These are phyloP conservation scores for Pholiota adiposa DNA, from an alignment of 1,284 basidiomycete genomes.

Conservation along the genomic window DNA sequence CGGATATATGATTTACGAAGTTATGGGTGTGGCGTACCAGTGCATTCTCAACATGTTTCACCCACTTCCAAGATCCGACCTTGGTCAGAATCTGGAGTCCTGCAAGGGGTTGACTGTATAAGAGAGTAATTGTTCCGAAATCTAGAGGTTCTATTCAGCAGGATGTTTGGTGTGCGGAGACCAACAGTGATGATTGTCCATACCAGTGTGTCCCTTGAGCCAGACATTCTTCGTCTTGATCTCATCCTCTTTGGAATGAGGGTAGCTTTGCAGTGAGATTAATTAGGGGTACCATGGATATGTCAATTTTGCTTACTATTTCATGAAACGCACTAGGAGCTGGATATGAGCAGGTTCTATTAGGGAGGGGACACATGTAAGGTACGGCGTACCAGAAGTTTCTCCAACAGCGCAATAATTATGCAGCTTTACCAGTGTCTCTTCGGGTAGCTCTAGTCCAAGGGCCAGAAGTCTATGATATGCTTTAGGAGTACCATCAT, in stretches of 20 bases:
- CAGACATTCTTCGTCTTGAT: too few species aligned
- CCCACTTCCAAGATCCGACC: slow-evolving; percentile 61
- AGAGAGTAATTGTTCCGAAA: slow-evolving; percentile 59
- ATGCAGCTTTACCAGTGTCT: too few species aligned
- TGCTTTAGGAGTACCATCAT: slow-evolving; percentile 51
- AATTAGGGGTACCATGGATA: too few species aligned
- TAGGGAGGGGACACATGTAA: neutral
- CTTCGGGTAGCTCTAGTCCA: too few species aligned
- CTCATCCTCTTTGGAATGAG: too few species aligned
- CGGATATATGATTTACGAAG: neutral
- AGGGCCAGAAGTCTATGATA: too few species aligned
- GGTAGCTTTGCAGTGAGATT: too few species aligned
- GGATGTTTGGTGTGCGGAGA: neutral
- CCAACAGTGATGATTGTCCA: neutral
- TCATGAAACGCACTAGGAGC: slow-evolving; percentile 56
- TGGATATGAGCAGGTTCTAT: neutral
- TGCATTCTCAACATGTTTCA: slow-evolving; percentile 62
- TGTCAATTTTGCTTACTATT: too few species aligned
- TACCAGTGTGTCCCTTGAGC: too few species aligned
- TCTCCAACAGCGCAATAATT: too few species aligned
- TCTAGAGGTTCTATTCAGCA: slow-evolving; percentile 42
- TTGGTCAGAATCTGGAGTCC: slow-evolving; percentile 59
- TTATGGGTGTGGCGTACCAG: slow-evolving; percentile 40
- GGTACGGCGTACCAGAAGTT: too few species aligned
- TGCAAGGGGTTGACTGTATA: too few species aligned